Evolutionary conservation across 1,139 yeast genomes (phyloP), one percentile per base, ranked within the genome.

Genomic region (Yamadazyma buinensis): DNA sequence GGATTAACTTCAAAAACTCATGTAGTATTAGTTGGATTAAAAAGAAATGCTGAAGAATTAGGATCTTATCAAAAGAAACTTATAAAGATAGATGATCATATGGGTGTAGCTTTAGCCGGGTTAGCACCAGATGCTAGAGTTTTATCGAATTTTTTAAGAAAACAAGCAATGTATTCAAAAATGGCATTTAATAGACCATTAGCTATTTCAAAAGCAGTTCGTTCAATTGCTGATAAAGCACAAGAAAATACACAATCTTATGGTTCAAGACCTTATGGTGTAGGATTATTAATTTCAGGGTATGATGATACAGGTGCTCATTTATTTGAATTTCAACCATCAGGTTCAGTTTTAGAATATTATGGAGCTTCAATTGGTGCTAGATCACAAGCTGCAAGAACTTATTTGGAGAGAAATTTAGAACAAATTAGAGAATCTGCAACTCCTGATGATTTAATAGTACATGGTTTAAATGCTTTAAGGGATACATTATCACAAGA

Each of bases 61-160:
- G 97, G 98, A 15, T 88, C 97, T 29, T 94, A 88, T 61, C 98
- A 92, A 57, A 86, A 86, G 73, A 92, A 92, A 59, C 75, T 92
- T 52, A 84, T 92, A 56, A 82, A 85, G 55, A 82, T 94, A 39
- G 98, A 92, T 58, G 84, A 83, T 47, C 97, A 92, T 59, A 67
- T 92, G 75, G 98, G 97, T 25, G 75, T 92, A 46, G 96, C 96
- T 6, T 74, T 94, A 40, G 97, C 99, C 1, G 99, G 99, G 5
- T 75, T 92, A 52, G 97, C 98, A 0, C 97, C 99, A 17, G 99
- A 92, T 59, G 98, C 97, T 20, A 75, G 99, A 47, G 95, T 92
- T 33, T 66, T 87, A 49, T 82, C 95, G 36, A 92, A 88, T 57
- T 90, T 70, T 60, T 70, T 92, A 52, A 79, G 98, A 56, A 90